A percentile compares a stretch with the other conserved stretches of the same genome.
phyloP scores from a whole-genome alignment of 768 basidiomycete species.

The Nidularia sp. region DNA sequence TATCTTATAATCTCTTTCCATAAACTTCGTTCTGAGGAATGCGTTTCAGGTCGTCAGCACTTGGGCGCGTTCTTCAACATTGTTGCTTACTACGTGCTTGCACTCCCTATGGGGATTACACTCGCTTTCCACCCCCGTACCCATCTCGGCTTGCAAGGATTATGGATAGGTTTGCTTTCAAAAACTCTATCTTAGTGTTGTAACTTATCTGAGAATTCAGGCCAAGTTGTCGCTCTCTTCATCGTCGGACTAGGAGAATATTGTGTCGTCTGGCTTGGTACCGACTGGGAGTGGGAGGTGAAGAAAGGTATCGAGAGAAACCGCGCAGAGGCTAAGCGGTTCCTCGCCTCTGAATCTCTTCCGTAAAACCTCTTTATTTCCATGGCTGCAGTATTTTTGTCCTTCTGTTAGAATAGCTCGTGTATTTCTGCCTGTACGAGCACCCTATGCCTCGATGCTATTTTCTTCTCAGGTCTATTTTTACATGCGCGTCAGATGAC shows the following conservation, averaged over 20 bases:
- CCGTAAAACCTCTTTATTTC: not conserved
- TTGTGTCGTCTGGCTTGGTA: conserved; percentile 48
- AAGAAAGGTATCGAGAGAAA: conserved; percentile 48
- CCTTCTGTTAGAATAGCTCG: no score
- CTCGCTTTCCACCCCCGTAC: conserved; percentile 55
- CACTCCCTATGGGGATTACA: conserved; percentile 74
- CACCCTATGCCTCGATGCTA: no score
- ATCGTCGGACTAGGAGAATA: conserved; percentile 71
- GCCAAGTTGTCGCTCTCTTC: conserved; percentile 71
- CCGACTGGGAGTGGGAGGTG: conserved; percentile 65
- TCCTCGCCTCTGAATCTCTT: not conserved
- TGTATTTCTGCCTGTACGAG: no score
- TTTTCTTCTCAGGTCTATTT: no score
- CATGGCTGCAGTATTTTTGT: no score
- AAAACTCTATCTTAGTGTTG: conserved; percentile 19
- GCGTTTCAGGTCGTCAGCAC: conserved; percentile 54
- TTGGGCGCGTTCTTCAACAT: conserved; percentile 74
- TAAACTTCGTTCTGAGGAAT: not conserved
- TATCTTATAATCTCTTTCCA: conserved; percentile 15
- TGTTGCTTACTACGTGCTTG: conserved; percentile 74
- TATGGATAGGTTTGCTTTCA: conserved; percentile 69
- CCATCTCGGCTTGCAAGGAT: conserved; percentile 52
- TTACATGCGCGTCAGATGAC: no score
- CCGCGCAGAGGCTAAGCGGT: conserved; percentile 36
- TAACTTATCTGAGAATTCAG: conserved; percentile 22